These are phyloP conservation scores for Cucurbita pepo DNA, from an alignment of 306 rosid genomes.

Conservation along the genomic window DNA sequence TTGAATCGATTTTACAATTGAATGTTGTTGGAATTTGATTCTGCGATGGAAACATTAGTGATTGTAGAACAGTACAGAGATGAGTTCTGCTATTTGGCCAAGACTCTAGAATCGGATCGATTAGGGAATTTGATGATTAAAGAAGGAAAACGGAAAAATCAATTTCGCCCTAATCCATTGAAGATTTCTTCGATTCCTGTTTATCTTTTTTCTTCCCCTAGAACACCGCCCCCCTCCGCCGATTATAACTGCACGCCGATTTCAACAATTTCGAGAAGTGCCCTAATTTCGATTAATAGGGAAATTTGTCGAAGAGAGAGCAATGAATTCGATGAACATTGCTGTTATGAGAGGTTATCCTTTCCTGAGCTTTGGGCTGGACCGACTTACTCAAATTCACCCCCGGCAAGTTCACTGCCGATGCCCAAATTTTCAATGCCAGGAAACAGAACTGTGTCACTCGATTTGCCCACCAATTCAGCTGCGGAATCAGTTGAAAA, in stretches of 20 bases:
- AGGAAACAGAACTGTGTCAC: conserved; percentile 47
- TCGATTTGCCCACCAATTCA: neutral
- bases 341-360: conserved; percentile 18
- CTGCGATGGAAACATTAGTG: neutral
- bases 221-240: neutral
- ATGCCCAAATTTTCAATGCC: conserved; percentile 62
- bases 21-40: neutral
- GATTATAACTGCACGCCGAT: no score
- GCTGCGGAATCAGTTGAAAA: neutral
- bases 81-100: conserved; percentile 25
- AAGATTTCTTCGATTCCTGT: neutral
- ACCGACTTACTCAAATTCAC: conserved; percentile 85
- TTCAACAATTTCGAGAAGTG: conserved; percentile 16
- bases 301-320: neutral
- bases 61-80: conserved; percentile 38
- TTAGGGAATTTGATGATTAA: neutral
- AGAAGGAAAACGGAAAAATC: neutral
- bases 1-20: neutral
- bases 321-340: conserved; percentile 17
- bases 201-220: neutral
- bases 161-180: neutral
- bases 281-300: conserved; percentile 37
- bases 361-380: conserved; percentile 91
- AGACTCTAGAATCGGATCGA: conserved; percentile 19
- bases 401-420: conserved; percentile 84